These are phyloP conservation scores for Trichoderma aggressivum DNA, from an alignment of 2,329 filamentous ascomycete species.

Conservation along the genomic window DNA sequence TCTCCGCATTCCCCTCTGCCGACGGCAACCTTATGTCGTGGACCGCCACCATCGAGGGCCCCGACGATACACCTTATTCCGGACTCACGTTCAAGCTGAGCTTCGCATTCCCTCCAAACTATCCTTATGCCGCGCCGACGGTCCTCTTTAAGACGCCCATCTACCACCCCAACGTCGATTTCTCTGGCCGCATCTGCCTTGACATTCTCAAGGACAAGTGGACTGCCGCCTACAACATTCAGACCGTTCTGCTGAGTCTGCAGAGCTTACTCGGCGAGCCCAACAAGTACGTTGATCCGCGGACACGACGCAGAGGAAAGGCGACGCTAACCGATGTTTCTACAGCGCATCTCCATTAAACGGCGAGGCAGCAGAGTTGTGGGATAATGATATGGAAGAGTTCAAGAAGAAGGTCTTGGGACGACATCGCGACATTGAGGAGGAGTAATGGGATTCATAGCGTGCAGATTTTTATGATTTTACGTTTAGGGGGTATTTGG, in stretches of 20 bases:
- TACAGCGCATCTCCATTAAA: slow-evolving; percentile 86
- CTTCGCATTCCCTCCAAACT: slow-evolving; percentile 86
- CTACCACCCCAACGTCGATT: slow-evolving; percentile 98
- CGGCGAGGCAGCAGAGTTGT: slow-evolving; percentile 91
- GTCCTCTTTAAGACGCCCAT: slow-evolving; percentile 98
- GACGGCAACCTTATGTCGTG: slow-evolving; percentile 89
- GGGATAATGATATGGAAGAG: slow-evolving; percentile 83
- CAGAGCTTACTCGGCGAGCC: slow-evolving; percentile 95
- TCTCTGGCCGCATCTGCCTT: slow-evolving; percentile 92
- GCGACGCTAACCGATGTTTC: slow-evolving; percentile 21
- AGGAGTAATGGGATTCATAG: slow-evolving; percentile 40
- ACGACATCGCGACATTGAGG: slow-evolving; percentile 62
- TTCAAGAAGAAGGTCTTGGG: slow-evolving; percentile 75
- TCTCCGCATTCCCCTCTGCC: slow-evolving; percentile 89
- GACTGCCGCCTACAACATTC: slow-evolving; percentile 96
- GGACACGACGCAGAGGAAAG: not conserved
- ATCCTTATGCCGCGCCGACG: slow-evolving; percentile 85
- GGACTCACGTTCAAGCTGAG: slow-evolving; percentile 86
- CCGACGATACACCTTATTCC: slow-evolving; percentile 86
- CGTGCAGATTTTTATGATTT: slow-evolving; percentile 18
- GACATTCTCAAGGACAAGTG: slow-evolving; percentile 99
- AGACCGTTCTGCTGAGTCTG: slow-evolving; percentile 86
- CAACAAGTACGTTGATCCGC: slow-evolving; percentile 73
- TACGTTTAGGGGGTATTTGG: slow-evolving; percentile 38
- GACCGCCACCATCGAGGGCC: slow-evolving; percentile 91